These are phyloP conservation scores for Venturia nashicola DNA, from an alignment of 2,329 filamentous ascomycete genomes.

Conservation along the genomic window DNA sequence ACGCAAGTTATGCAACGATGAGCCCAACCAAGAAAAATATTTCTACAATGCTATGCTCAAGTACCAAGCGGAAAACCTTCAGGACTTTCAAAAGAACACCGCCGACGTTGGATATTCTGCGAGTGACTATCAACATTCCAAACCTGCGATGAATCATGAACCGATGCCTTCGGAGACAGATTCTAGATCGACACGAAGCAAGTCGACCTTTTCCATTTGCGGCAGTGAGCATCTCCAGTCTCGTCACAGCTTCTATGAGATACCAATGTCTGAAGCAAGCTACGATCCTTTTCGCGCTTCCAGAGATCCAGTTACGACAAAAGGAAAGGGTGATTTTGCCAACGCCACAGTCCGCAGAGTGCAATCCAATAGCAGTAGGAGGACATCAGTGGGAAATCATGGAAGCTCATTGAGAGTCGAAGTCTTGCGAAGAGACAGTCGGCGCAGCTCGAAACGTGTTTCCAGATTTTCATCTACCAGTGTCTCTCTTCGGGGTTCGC, in stretches of 20 bases:
- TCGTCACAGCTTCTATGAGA: constrained; percentile 37
- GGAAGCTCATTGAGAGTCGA: constrained; percentile 29
- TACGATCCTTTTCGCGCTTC: constrained; percentile 80
- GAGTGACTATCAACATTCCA: constrained; percentile 80
- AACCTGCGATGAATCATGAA: constrained; percentile 16
- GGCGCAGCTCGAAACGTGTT: constrained; percentile 16
- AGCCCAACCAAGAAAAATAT: constrained; percentile 76
- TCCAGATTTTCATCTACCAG: constrained; percentile 19
- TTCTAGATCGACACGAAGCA: constrained; percentile 26
- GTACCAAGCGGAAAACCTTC: constrained; percentile 72
- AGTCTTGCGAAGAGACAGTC: constrained; percentile 19
- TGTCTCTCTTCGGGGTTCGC: constrained; percentile 17
- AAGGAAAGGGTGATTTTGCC: constrained; percentile 45
- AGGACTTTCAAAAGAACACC: constrained; percentile 68
- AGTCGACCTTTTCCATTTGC: constrained; percentile 44
- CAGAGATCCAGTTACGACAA: constrained; percentile 32
- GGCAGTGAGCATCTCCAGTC: constrained; percentile 40
- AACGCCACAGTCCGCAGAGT: constrained; percentile 57
- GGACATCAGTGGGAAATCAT: constrained; percentile 22
- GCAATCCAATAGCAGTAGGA: constrained; percentile 21
- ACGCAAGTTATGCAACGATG: constrained; percentile 45
- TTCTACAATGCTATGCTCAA: constrained; percentile 79
- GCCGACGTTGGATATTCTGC: constrained; percentile 61
- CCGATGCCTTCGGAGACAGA: constrained; percentile 19
- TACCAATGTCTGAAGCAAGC: constrained; percentile 44